These are phyloP conservation scores for Forsythia suspensa DNA, from an alignment of 257 asterid genomes.

Conservation along the genomic window DNA sequence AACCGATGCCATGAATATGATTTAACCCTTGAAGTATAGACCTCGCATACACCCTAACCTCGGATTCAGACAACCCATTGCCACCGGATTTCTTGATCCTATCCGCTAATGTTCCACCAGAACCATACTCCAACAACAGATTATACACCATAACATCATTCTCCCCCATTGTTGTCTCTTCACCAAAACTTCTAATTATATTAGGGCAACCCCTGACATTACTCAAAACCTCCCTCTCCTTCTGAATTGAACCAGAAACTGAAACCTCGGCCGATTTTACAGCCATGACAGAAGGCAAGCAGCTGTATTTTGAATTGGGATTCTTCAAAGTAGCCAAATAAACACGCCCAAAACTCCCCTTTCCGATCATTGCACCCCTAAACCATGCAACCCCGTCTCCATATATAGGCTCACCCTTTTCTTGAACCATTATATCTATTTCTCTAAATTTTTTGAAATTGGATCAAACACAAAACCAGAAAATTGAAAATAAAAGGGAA, in stretches of 20 bases:
- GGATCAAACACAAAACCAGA: neutral
- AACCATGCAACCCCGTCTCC: slow-evolving; percentile 94
- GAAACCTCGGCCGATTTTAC: slow-evolving; percentile 98
- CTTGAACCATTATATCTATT: slow-evolving; percentile 7
- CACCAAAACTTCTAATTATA: slow-evolving; percentile 74
- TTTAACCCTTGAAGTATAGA: slow-evolving; percentile 64
- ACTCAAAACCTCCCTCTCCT: slow-evolving; percentile 70
- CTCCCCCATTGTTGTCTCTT: slow-evolving; percentile 72
- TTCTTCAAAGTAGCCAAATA: slow-evolving; percentile 77
- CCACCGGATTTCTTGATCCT: slow-evolving; percentile 51
- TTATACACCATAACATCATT: slow-evolving; percentile 78
- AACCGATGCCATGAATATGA: slow-evolving; percentile 59
- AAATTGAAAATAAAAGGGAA: slow-evolving; percentile 12
- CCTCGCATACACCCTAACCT: slow-evolving; percentile 56
- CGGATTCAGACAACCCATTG: slow-evolving; percentile 60
- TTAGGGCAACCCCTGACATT: slow-evolving; percentile 63
- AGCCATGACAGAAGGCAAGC: slow-evolving; percentile 75
- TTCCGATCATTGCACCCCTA: slow-evolving; percentile 86
- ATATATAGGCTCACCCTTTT: slow-evolving; percentile 32
- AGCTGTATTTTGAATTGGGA: slow-evolving; percentile 67
- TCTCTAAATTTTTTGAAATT: slow-evolving; percentile 16
- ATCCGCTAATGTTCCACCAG: slow-evolving; percentile 80
- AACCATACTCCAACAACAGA: slow-evolving; percentile 79
- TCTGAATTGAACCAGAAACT: slow-evolving; percentile 85
- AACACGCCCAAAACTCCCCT: slow-evolving; percentile 87